Base-by-base conservation (phyloP, 768 basidiomycete species). In the Wakefieldia striispora region DNA sequence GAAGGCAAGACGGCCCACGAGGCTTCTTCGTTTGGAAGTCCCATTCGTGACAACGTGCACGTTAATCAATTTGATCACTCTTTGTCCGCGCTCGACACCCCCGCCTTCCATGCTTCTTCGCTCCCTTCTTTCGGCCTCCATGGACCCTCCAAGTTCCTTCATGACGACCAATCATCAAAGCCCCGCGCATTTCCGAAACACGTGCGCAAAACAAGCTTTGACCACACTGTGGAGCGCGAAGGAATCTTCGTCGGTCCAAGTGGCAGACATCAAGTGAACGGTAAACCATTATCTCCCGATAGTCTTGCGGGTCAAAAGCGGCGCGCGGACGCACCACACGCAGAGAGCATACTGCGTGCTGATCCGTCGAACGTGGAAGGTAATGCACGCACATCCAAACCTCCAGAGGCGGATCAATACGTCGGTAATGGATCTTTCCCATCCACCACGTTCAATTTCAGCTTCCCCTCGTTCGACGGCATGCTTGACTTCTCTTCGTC, bases 181-280 rank as follows among this genome's bases (percentile, higher is more conserved):
- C 61, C 75, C 56, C 82, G 77, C 54, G 69, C 77, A 26, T 90
- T 93, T 64, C 90, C 93, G 45, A 81, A 86, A 51, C 87, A 88
- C 68, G 90, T 92, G 50, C 82, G 93, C 53, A 97, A 97, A 75
- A 91, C 93, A 40, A 93, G 91, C 69, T 95, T 94, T 66, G 93
- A 97, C 68, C 93, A 94, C 69, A 94, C 93, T 4, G 85, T 95
- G 35, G 78, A 80, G 33, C 81, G 79, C 55, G 83, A 86, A 53
- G 81, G 77, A 33, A 77, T 84, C 47, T 72, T 82, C 50, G 62
- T 73, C 26, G 80, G 79, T 36, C 68, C 81, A 42, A 78, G 77
- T 57, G 85, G 86, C 49, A 76, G 88, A 42, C 88, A 91, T 70
- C 87, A 90, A 66, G 83, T 89, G 55, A 87, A 91, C 63, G 86